Evolutionary conservation across 768 basidiomycete genomes (phyloP), one percentile per base, ranked within the genome.

Genomic region (Boletus subcaerulescens): DNA sequence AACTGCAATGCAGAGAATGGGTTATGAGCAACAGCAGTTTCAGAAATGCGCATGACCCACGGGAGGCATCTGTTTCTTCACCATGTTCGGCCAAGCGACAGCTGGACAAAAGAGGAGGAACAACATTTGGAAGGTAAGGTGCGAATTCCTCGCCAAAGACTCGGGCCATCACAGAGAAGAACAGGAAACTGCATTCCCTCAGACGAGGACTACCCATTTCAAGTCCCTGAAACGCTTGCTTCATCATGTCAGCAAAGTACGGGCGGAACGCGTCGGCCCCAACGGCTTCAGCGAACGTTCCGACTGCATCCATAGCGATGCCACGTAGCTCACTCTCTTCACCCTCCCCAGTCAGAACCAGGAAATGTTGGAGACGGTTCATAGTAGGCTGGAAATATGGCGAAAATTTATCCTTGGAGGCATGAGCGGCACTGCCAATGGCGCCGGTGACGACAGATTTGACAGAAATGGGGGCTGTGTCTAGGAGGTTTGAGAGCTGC

Each of bases 221-320:
- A 53, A 94, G 83, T 44, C 91, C 94, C 59, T 89, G 82, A 79
- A 98, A 94, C 3, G 95, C 93, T 61, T 91, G 87, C 68, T 85
- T 84, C 97, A 99, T 98, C 81, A 96, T 84, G 53, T 92, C 86
- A n/a, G 86, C 80, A 78, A 96, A 97, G 82, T 89, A 98, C 17
- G 94, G 95, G 33, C 91, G 79, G 87, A 98, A 99, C 29, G 85
- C 77, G 14, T 98, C 95, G 67, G 86, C 84, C 59, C 97, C 96
- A 56, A 98, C 92, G 9, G 96, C 93, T 74, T 98, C 96, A 14
- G 97, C 92, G 63, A 99, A 93, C 0, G 97, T 98, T 49, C 97
- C 97, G 56, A 98, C 87, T n/a, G 97, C 93, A 73, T 98, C 97
- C 85, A 97, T 97, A 12, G 96, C 89, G 66, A 98, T 95, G 36